Percentiles rank a stretch among this genome's conserved stretches.
phyloP scores from a whole-genome alignment of 2,329 filamentous ascomycete genomes.

The Fusarium agapanthi region DNA sequence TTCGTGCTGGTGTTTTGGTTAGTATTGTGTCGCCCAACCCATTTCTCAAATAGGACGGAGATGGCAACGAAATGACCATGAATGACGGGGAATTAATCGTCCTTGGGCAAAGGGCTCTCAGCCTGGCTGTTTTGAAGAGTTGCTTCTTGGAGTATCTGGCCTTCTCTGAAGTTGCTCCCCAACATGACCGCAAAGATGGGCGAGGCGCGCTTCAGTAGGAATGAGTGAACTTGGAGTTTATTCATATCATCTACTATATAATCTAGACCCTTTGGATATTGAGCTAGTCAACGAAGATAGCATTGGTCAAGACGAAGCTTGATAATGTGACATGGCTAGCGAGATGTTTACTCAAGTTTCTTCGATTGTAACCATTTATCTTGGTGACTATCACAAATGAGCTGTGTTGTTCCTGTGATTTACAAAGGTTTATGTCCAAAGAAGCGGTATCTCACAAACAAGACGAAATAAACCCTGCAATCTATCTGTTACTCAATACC shows the following conservation, averaged over 20 bases:
- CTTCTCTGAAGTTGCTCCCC: conserved; percentile 9
- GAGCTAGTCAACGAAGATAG: too few relatives aligned
- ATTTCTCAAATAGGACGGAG: not conserved
- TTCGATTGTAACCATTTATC: not conserved
- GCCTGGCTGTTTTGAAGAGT: not conserved
- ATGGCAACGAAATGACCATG: not conserved
- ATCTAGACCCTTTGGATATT: not conserved
- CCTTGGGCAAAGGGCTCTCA: not conserved
- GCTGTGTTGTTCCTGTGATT: not conserved
- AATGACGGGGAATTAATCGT: not conserved
- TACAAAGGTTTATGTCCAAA: not conserved
- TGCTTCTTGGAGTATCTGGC: not conserved
- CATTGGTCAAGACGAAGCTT: not conserved
- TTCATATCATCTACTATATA: too few relatives aligned
- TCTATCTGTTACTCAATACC: not conserved
- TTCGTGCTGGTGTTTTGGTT: too few relatives aligned
- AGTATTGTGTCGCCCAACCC: not conserved
- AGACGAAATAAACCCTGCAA: not conserved
- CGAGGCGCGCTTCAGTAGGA: not conserved
- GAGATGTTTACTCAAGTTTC: too few relatives aligned
- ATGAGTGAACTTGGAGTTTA: conserved; percentile 4
- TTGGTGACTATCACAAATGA: not conserved
- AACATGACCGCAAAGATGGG: not conserved
- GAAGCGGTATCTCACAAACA: not conserved
- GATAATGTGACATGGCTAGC: not conserved